Evolutionary conservation across 2,329 filamentous ascomycete species (phyloP).

Genomic region (Hymenoscyphus repandus): DNA sequence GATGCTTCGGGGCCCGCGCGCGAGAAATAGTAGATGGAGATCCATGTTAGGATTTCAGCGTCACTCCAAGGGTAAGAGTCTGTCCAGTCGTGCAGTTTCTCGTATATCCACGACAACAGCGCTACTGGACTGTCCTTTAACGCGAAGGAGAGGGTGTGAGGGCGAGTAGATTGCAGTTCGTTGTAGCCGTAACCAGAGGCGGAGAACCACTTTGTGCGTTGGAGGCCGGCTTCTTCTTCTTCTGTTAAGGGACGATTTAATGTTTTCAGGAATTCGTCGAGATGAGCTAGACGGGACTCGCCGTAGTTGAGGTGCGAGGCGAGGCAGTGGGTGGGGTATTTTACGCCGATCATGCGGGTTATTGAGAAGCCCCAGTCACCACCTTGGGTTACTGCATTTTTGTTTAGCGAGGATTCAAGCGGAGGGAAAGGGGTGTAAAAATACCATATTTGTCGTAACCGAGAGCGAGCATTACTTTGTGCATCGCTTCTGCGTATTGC

Average conservation of each 20-base stretch:
- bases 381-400: conserved; percentile 45
- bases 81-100: conserved; percentile 74
- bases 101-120: conserved; percentile 72
- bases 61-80: conserved; percentile 69
- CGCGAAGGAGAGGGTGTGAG: conserved; percentile 65
- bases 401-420: conserved; percentile 28
- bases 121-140: conserved; percentile 66
- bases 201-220: conserved; percentile 15
- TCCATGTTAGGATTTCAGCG: conserved; percentile 71
- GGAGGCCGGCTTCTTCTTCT: conserved; percentile 15
- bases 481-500: conserved; percentile 59
- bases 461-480: conserved; percentile 63
- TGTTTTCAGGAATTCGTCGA: conserved; percentile 4
- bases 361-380: conserved; percentile 70
- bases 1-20: conserved; percentile 63
- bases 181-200: conserved; percentile 20
- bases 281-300: background rate
- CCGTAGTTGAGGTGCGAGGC: conserved; percentile 39
- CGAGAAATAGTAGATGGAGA: conserved; percentile 69
- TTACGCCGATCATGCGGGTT: conserved; percentile 52
- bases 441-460: conserved; percentile 54
- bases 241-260: conserved; percentile 2
- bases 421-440: background rate
- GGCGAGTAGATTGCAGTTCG: conserved; percentile 53
- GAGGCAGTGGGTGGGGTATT: conserved; percentile 51